Conservation (phyloP, 1,139 yeast genomes). For the Saccharomyces hybrid region DNA sequence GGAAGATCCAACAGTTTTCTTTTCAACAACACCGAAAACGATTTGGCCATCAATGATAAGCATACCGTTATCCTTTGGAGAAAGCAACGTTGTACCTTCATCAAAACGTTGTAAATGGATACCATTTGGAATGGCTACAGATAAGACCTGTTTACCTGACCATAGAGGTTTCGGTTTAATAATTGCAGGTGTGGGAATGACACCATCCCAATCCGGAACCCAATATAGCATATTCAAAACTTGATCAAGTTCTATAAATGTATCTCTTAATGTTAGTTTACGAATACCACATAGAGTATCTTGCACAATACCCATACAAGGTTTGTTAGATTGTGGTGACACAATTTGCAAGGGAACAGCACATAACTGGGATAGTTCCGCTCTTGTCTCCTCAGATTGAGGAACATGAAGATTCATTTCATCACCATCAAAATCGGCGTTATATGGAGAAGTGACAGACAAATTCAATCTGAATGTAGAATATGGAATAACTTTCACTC, state of each 20-base stretch:
- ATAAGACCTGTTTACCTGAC: slow-evolving; percentile 93
- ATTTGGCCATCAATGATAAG: slow-evolving; percentile 86
- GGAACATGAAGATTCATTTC: slow-evolving; percentile 99
- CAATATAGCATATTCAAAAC: slow-evolving; percentile 94
- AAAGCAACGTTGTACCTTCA: slow-evolving; percentile 70
- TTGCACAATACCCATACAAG: slow-evolving; percentile 99
- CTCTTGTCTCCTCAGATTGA: slow-evolving; percentile 95
- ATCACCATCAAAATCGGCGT: slow-evolving; percentile 99
- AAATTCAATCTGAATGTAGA: slow-evolving; percentile 93
- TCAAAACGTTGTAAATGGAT: slow-evolving; percentile 90
- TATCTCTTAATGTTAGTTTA: slow-evolving; percentile 88
- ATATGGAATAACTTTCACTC: slow-evolving; percentile 98
- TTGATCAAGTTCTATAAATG: slow-evolving; percentile 81
- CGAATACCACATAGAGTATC: slow-evolving; percentile 96
- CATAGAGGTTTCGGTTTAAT: slow-evolving; percentile 92
- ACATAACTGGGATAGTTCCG: slow-evolving; percentile 88
- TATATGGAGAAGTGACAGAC: slow-evolving; percentile 98
- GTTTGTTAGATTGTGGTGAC: slow-evolving; percentile 98
- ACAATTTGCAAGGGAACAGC: slow-evolving; percentile 97
- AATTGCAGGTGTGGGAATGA: slow-evolving; percentile 91
- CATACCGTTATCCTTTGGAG: slow-evolving; percentile 90
- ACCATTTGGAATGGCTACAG: slow-evolving; percentile 92
- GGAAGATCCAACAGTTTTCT: slow-evolving; percentile 96
- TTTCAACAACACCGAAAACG: slow-evolving; percentile 95
- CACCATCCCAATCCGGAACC: slow-evolving; percentile 99